Conservation (phyloP, 208 protist species). For the Naegleria lovaniensis region DNA sequence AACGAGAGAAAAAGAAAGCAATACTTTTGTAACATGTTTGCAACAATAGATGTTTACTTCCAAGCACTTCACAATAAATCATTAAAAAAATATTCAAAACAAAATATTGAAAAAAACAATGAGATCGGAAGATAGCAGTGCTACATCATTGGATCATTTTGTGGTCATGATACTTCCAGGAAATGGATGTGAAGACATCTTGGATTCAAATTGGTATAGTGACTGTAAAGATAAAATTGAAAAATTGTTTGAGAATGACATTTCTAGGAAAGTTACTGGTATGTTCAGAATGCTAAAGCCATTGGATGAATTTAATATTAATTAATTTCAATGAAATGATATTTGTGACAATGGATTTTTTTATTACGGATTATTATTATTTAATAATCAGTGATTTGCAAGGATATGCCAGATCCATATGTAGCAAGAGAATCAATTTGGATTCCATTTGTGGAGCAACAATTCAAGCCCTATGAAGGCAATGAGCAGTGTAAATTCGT, state of each 20-base stretch:
- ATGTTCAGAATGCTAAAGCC: too few species aligned
- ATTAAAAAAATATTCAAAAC: too few species aligned
- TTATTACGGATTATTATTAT: too few species aligned
- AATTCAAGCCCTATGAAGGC: not conserved
- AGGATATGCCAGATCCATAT: conserved; percentile 1
- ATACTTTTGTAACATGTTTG: not conserved
- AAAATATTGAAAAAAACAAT: too few species aligned
- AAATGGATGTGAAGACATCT: not conserved
- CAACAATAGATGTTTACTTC: too few species aligned
- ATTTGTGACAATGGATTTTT: too few species aligned
- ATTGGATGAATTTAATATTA: too few species aligned
- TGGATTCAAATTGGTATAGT: not conserved
- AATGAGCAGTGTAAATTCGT: not conserved
- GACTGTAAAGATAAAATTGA: not conserved
- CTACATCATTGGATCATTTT: not conserved
- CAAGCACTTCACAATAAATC: too few species aligned
- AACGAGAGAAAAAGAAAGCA: not conserved
- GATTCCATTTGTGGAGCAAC: not conserved
- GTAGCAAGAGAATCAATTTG: not conserved
- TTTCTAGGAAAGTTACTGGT: not conserved
- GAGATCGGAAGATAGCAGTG: too few species aligned
- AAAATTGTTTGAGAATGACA: not conserved
- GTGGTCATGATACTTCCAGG: not conserved
- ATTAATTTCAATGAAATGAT: too few species aligned
- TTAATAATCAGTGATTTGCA: not conserved